phyloP scores from a whole-genome alignment of 164 flowering plant species.

The Cinnamomum chago region DNA sequence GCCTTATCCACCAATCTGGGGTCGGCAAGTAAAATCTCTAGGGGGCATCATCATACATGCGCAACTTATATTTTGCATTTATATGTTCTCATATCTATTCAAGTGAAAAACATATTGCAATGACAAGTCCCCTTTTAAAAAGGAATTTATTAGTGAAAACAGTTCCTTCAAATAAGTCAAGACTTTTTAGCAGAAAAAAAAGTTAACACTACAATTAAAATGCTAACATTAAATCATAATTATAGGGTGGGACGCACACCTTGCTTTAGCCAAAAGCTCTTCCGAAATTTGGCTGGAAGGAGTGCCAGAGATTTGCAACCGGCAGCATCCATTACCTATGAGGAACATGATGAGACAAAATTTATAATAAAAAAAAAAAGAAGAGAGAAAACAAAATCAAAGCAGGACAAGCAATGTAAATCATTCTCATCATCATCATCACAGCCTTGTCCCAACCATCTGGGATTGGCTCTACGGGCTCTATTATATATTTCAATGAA shows the following conservation, averaged over 20 bases:
- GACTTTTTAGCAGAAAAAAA: too few species aligned
- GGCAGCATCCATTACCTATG: conserved; percentile 72
- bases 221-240: neutral
- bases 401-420: neutral
- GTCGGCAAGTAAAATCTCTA: too few species aligned
- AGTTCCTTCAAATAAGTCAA: too few species aligned
- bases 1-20: too few species aligned
- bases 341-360: conserved; percentile 2
- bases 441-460: neutral
- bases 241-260: conserved; percentile 31
- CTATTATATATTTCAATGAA: too few species aligned
- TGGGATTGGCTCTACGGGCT: neutral
- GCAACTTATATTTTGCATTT: too few species aligned
- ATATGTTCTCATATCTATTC: too few species aligned
- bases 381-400: neutral
- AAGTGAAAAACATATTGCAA: too few species aligned
- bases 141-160: too few species aligned
- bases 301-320: conserved; percentile 66
- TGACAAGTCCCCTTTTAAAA: too few species aligned
- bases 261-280: conserved; percentile 86
- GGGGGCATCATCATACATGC: too few species aligned
- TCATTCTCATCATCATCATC: too few species aligned
- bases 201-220: neutral
- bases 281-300: conserved; percentile 89
- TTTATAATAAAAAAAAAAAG: neutral